phyloP scores from a whole-genome alignment of 1,284 basidiomycete genomes.

The Mycosarcoma maydis region DNA sequence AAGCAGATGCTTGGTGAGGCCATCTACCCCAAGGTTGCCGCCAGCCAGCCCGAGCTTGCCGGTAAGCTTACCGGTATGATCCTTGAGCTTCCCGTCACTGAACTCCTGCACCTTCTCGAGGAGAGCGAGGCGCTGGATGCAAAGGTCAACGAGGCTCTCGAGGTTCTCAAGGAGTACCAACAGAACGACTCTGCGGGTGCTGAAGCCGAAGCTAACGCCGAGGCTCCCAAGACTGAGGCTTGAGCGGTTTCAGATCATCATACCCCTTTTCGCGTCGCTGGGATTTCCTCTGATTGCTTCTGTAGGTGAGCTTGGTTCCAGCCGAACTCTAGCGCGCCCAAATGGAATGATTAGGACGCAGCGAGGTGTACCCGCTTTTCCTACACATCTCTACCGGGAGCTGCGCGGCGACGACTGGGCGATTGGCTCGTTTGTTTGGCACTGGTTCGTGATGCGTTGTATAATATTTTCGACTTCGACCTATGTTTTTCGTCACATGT shows the following conservation, averaged over 20 bases:
- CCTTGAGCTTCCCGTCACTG: slow-evolving; percentile 65
- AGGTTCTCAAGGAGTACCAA: slow-evolving; percentile 66
- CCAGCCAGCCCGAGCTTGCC: slow-evolving; percentile 62
- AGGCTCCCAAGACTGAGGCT: slow-evolving; percentile 14
- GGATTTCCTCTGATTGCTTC: too few species aligned
- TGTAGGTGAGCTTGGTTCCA: too few species aligned
- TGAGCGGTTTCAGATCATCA: slow-evolving; percentile 9
- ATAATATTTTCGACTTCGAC: slow-evolving; percentile 19
- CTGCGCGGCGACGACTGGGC: too few species aligned
- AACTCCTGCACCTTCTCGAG: slow-evolving; percentile 66
- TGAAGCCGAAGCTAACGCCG: not conserved
- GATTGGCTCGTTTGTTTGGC: slow-evolving; percentile 6
- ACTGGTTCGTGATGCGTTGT: slow-evolving; percentile 34
- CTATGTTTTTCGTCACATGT: slow-evolving; percentile 7
- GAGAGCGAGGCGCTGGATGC: slow-evolving; percentile 64
- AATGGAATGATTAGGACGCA: slow-evolving; percentile 3
- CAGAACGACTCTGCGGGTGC: slow-evolving; percentile 40
- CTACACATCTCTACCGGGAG: too few species aligned
- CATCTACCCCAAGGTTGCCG: slow-evolving; percentile 67
- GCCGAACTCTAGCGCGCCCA: too few species aligned
- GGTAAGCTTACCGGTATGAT: slow-evolving; percentile 67
- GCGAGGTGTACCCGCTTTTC: not conserved
- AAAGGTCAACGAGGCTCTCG: slow-evolving; percentile 66
- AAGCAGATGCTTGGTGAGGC: slow-evolving; percentile 68
- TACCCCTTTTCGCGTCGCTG: too few species aligned